Evolutionary conservation across 2,329 filamentous ascomycete genomes (phyloP).

Genomic region (Apiospora koreana): DNA sequence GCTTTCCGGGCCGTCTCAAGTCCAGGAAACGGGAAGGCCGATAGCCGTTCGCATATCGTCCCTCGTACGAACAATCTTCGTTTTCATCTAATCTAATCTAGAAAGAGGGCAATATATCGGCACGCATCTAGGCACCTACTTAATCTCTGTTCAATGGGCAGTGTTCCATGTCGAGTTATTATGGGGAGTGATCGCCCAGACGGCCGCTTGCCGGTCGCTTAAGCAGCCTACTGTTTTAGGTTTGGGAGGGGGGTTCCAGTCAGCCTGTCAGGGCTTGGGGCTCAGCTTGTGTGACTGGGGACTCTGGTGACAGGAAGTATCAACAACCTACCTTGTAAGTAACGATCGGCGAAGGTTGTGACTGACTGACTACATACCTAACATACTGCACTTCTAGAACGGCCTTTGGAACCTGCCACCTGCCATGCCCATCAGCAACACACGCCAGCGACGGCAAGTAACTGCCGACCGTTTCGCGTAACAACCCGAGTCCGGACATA

Average conservation of each 20-base stretch:
- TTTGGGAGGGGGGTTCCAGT: too few species aligned
- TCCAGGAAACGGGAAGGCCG: not conserved
- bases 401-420: not conserved
- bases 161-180: not conserved
- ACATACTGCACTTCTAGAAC: not conserved
- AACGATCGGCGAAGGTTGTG: not conserved
- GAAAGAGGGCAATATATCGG: not conserved
- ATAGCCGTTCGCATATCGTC: not conserved
- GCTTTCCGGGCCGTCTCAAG: not conserved
- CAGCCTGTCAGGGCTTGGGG: too few species aligned
- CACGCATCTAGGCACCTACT: not conserved
- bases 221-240: not conserved
- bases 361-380: not conserved
- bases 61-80: not conserved
- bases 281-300: too few species aligned
- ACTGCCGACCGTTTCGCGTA: not conserved
- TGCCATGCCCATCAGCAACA: not conserved
- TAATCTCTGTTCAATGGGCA: not conserved
- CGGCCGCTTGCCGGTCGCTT: not conserved
- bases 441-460: not conserved
- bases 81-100: slow-evolving; percentile 2
- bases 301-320: not conserved
- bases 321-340: too few species aligned
- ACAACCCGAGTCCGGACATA: slow-evolving; percentile 1
- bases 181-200: not conserved